Evolutionary conservation across 2,329 filamentous ascomycete genomes (phyloP), one percentile per base, ranked within the genome.

Genomic region (Colletotrichum sp.): DNA sequence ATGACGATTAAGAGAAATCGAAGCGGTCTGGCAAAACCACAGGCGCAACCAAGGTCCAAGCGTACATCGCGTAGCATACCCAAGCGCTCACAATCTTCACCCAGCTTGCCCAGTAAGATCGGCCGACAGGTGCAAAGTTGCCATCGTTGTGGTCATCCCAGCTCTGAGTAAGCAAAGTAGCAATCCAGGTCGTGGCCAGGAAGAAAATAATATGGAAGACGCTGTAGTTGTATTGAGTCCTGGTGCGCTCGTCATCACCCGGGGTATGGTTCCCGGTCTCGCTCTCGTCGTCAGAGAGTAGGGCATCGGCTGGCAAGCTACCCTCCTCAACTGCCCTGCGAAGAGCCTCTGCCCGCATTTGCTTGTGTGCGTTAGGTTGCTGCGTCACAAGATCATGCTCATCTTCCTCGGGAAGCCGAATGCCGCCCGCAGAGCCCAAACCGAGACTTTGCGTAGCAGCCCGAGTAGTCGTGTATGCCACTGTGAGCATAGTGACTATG

Each of bases 161-260:
- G 81, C 95, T 94, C 87, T 96, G 94, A 13, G 89, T 90, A 39
- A 99, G 89, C 43, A 99, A 89, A 1, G 96, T 99, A 3, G 96
- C 96, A 6, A 99, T 96, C 97, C 97, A 99, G 59, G 95, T 94
- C 0, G 97, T 99, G 10, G 96, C 96, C 66, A 99, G 89, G 89
- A 99, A 95, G 90, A 99, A 99, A 80, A 99, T 99, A 83, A 99
- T 88, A 85, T 99, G 97, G 90, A 99, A 99, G 76, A 98, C 91
- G 8, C 95, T 91, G 85, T 99, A 99, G 86, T 95, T 98, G 89
- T 99, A 99, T 87, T 99, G 96, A 5, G 96, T 98, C 74, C 92
- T 93, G 75, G 91, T 90, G 80, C 95, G 93, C 87, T 99, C 97
- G 82, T 99, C 97, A 81, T 99, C 96, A 79, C 95, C 93, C 32